Evolutionary conservation across 139 green algal species (phyloP).

Genomic region (Penium margaritaceum): DNA sequence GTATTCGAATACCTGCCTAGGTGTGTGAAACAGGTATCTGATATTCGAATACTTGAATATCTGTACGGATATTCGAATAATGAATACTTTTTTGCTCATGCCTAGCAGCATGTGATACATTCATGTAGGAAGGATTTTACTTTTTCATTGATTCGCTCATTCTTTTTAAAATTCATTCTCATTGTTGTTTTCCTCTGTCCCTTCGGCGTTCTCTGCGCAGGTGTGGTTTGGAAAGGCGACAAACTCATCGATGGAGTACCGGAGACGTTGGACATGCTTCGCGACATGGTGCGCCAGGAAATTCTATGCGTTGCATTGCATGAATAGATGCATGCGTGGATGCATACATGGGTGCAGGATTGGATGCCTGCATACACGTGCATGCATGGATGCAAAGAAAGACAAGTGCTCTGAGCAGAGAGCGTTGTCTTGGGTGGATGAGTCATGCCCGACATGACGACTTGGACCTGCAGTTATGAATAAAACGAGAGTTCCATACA

Average conservation of each 20-base stretch:
- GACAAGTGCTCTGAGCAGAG: neutral
- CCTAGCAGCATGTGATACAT: too few species aligned
- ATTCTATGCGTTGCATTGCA: neutral
- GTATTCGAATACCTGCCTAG: too few species aligned
- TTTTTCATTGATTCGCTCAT: too few species aligned
- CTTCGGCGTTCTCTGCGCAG: slow-evolving; percentile 21
- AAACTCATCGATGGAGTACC: slow-evolving; percentile 91
- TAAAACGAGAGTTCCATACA: too few species aligned
- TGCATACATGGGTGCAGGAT: neutral
- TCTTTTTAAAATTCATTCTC: too few species aligned
- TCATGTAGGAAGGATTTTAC: too few species aligned
- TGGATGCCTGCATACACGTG: neutral
- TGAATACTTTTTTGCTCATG: too few species aligned
- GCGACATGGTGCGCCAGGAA: slow-evolving; percentile 57
- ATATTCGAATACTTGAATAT: too few species aligned
- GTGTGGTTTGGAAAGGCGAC: slow-evolving; percentile 95
- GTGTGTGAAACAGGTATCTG: too few species aligned
- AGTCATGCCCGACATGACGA: too few species aligned
- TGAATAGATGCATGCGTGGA: neutral
- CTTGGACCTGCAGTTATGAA: too few species aligned
- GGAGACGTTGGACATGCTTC: slow-evolving; percentile 87
- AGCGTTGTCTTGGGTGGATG: neutral
- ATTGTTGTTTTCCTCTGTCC: slow-evolving; percentile 9
- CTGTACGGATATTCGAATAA: too few species aligned
- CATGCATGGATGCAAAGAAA: neutral